A percentile compares a stretch with the other conserved stretches of the same genome.
Conservation (phyloP, 2,329 filamentous ascomycete species). For the Didymosphaeria variabile region DNA sequence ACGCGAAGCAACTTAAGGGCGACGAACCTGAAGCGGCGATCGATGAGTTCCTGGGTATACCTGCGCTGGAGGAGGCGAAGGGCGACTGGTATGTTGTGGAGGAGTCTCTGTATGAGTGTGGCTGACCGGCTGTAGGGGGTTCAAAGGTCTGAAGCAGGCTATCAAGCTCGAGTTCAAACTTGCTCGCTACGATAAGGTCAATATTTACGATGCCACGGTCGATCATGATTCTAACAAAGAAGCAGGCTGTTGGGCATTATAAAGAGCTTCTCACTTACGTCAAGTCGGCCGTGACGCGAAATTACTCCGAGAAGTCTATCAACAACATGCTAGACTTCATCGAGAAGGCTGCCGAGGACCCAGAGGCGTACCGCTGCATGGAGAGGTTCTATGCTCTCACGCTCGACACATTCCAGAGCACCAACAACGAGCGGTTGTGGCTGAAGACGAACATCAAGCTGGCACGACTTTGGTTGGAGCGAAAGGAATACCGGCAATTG, state of each 20-base stretch:
- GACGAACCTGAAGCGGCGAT: slow-evolving; percentile 89
- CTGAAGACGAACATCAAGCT: slow-evolving; percentile 99
- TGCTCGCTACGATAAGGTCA: slow-evolving; percentile 83
- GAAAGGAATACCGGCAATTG: slow-evolving; percentile 84
- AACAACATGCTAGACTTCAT: slow-evolving; percentile 99
- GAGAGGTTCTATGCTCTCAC: slow-evolving; percentile 95
- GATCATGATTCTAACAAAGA: slow-evolving; percentile 30
- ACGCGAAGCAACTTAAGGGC: slow-evolving; percentile 94
- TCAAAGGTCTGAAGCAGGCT: slow-evolving; percentile 97
- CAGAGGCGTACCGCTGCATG: slow-evolving; percentile 80
- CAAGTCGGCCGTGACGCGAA: slow-evolving; percentile 94
- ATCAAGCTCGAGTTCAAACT: slow-evolving; percentile 97
- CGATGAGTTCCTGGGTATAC: slow-evolving; percentile 89
- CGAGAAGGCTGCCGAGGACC: slow-evolving; percentile 82
- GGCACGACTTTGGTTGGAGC: slow-evolving; percentile 87
- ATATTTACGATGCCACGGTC: neutral
- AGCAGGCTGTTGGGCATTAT: slow-evolving; percentile 88
- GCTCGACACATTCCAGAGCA: slow-evolving; percentile 92
- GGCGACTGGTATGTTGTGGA: slow-evolving; percentile 76
- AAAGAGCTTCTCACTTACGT: slow-evolving; percentile 95
- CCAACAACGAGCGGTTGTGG: slow-evolving; percentile 97
- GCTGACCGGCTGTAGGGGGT: slow-evolving; percentile 66
- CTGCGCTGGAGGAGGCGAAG: slow-evolving; percentile 85
- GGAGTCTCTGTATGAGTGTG: slow-evolving; percentile 8
- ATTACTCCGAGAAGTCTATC: slow-evolving; percentile 99